Evolutionary conservation across 1,284 basidiomycete species (phyloP), one percentile per base, ranked within the genome.

Genomic region (Pholiota adiposa): DNA sequence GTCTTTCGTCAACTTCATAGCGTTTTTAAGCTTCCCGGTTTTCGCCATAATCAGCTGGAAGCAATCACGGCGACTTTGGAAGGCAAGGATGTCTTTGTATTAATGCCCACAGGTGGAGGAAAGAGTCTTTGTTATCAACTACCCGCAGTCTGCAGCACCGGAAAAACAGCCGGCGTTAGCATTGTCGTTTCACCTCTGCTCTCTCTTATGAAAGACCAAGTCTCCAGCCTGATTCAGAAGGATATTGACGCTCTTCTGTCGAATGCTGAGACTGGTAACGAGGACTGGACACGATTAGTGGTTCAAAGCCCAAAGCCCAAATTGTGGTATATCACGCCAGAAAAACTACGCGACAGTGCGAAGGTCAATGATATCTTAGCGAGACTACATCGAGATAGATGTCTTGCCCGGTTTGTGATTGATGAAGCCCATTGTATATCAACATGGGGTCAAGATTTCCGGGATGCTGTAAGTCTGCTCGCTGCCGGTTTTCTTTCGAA

Each of bases 71-170:
- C 89, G 2, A 89, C 92, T 0, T 79, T 99, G 72, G 79, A 81
- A 0, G 95, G 92, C 2, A 83, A 82, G 51, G 96, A 99, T 69
- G 94, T 96, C 12, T 96, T 98, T 66, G 93, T 98, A 18, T 83
- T 99, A 5, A 97, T 98, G 88, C 97, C 97, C 0, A 99, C 97
- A 0, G 97, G 97, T 27, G 97, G 96, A 5, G 97, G 96, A 0
- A 98, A 98, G 77, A 91, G 88, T 67, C 77, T 96, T 43, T 94
- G 92, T 65, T 96, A 87, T 68, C 89, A 92, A 69, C 84, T 98
- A 0, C 97, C 97, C 0, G 96, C 96, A 1, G 82, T 97, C 19
- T 91, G 95, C 69, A 79, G 80, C 36, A 77, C 76, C 1, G 94
- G 93, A 3, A 83, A 77, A 66, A 93, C 92, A 0, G 79, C 77